Evolutionary conservation across 2,329 filamentous ascomycete genomes (phyloP).

Genomic region (Didymella segeticola): DNA sequence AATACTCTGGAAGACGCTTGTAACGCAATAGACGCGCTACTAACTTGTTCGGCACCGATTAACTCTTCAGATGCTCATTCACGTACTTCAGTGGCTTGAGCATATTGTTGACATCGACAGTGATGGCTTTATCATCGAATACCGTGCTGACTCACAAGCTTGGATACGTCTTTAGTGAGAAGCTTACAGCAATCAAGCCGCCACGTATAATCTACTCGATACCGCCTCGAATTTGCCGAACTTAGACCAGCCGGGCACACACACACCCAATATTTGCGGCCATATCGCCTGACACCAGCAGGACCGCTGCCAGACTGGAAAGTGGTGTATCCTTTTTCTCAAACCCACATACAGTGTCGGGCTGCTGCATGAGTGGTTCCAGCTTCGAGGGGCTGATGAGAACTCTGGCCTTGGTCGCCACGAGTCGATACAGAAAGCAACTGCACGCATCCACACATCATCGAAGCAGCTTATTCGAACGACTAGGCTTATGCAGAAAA

Average conservation of each 20-base stretch:
- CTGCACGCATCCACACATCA: constrained; percentile 34
- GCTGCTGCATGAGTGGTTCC: background rate
- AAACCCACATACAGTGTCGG: constrained; percentile 17
- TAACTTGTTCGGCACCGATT: background rate
- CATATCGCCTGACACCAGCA: constrained; percentile 16
- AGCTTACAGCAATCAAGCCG: background rate
- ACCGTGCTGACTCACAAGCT: background rate
- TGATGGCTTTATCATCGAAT: background rate
- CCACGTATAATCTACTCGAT: constrained; percentile 5
- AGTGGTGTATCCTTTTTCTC: no score
- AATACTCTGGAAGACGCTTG: no score
- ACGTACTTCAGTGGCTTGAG: constrained; percentile 2
- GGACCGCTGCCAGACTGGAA: constrained; percentile 6
- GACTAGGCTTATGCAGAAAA: constrained; percentile 26
- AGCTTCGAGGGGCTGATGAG: constrained; percentile 9
- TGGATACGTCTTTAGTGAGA: background rate
- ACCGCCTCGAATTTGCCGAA: constrained; percentile 17
- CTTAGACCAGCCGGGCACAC: constrained; percentile 5
- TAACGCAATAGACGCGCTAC: no score
- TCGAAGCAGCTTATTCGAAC: constrained; percentile 33
- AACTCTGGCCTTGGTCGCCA: constrained; percentile 9
- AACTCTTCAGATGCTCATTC: background rate
- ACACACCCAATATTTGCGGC: constrained; percentile 15
- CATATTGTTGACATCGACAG: background rate
- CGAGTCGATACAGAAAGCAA: background rate